Conservation (phyloP, 352 stramenopile genomes). For the Globisporangium lucens region DNA sequence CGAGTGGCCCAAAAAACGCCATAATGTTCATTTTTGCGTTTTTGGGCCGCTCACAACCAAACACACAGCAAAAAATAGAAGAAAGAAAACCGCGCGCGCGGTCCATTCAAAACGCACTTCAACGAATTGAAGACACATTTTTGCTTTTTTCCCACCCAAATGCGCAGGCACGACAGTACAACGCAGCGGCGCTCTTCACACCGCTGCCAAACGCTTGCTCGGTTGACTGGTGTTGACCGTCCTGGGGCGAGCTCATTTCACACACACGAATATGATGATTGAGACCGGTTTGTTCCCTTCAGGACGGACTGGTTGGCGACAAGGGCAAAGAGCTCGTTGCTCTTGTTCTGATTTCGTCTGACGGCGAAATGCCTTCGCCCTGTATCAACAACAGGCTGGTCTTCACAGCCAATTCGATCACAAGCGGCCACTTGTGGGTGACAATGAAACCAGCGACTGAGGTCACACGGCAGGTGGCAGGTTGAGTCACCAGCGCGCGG, state of each 20-base stretch:
- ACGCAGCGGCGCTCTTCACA: not conserved
- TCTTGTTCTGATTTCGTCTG: not conserved
- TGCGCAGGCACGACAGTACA: slow-evolving; percentile 10
- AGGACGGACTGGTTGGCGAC: too few relatives aligned
- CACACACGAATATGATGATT: not conserved
- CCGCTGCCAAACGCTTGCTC: not conserved
- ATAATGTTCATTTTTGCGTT: too few relatives aligned
- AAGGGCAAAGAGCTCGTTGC: not conserved
- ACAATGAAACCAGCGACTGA: too few relatives aligned
- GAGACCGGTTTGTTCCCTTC: not conserved
- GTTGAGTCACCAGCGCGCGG: not conserved
- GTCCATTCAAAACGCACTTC: slow-evolving; percentile 8
- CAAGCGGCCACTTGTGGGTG: not conserved
- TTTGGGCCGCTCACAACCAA: not conserved
- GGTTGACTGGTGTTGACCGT: not conserved
- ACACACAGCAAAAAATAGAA: not conserved
- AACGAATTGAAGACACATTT: not conserved
- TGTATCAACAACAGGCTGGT: too few relatives aligned
- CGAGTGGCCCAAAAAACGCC: too few relatives aligned
- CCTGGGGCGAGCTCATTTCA: not conserved
- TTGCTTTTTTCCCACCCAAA: not conserved
- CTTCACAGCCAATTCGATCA: not conserved
- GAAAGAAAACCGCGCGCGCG: not conserved
- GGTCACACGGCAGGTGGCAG: too few relatives aligned
- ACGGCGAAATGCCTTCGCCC: not conserved